Percentiles rank a stretch among this genome's conserved stretches.
phyloP scores from a whole-genome alignment of 805 yeast genomes.

The Barnettozyma populi region DNA sequence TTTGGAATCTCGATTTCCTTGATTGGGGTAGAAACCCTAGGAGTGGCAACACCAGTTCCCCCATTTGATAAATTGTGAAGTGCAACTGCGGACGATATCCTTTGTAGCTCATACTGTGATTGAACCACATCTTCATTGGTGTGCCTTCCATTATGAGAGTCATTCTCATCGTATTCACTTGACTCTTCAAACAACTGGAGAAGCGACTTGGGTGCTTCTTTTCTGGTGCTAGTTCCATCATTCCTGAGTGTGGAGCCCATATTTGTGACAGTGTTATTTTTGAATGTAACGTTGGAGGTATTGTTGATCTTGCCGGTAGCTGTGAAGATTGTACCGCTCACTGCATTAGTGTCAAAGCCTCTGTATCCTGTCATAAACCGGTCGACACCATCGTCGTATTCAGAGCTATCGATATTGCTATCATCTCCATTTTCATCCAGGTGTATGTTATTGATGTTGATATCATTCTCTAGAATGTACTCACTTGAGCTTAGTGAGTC shows the following conservation, averaged over 20 bases:
- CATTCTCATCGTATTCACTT: constrained; percentile 28
- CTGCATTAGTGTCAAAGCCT: constrained; percentile 9
- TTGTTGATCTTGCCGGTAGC: constrained; percentile 4
- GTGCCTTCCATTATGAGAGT: constrained; percentile 1
- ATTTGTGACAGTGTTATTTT: constrained; percentile 28
- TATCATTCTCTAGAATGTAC: constrained; percentile 67
- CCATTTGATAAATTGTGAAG: constrained; percentile 14
- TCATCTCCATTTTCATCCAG: constrained; percentile 19
- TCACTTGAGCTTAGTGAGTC: constrained; percentile 74
- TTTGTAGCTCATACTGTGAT: constrained; percentile 17
- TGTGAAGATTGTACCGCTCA: constrained; percentile 15
- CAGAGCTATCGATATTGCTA: constrained; percentile 16
- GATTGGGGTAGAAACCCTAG: constrained; percentile 49
- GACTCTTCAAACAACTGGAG: constrained; percentile 62
- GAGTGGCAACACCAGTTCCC: constrained; percentile 7
- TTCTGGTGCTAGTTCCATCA: constrained; percentile 26
- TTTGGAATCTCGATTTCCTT: constrained; percentile 66
- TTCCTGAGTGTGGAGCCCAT: constrained; percentile 23
- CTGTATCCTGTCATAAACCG: constrained; percentile 25
- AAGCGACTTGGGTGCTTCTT: constrained; percentile 68
- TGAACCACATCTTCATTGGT: background rate
- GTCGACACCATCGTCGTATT: constrained; percentile 26
- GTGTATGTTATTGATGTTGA: constrained; percentile 36
- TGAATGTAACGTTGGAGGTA: constrained; percentile 20
- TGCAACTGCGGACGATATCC: constrained; percentile 17